Percentiles rank a stretch among this genome's conserved stretches.
Evolutionary conservation across 805 yeast genomes (phyloP).

Genomic region (Saccharomyces jurei): DNA sequence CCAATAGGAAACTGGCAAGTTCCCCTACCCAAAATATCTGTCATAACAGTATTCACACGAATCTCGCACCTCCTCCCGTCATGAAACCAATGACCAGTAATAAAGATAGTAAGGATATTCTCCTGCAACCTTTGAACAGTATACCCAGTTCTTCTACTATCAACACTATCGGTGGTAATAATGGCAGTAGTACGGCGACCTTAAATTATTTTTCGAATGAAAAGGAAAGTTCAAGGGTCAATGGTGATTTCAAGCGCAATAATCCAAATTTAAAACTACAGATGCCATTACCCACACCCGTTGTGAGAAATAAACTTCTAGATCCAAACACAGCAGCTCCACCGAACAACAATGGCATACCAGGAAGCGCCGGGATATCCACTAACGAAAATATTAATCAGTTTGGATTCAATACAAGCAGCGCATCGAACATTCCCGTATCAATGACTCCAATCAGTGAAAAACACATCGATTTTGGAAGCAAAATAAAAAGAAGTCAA

Average conservation of each 20-base stretch:
- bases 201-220: slow-evolving; percentile 2
- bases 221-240: slow-evolving; percentile 22
- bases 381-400: slow-evolving; percentile 47
- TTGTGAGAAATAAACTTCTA: slow-evolving; percentile 25
- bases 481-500: slow-evolving; percentile 17
- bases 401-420: slow-evolving; percentile 54
- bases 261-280: slow-evolving; percentile 56
- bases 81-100: slow-evolving; percentile 27
- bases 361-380: slow-evolving; percentile 1
- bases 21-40: slow-evolving; percentile 7
- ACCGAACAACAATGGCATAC: slow-evolving; percentile 4
- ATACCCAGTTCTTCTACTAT: slow-evolving; percentile 18
- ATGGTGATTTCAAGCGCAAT: slow-evolving; percentile 33
- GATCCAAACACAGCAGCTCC: slow-evolving; percentile 13
- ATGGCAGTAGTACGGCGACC: background rate
- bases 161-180: background rate
- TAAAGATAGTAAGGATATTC: slow-evolving; percentile 19
- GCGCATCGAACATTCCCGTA: slow-evolving; percentile 42
- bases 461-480: slow-evolving; percentile 30
- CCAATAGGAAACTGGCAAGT: slow-evolving; percentile 7
- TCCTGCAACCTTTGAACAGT: slow-evolving; percentile 31
- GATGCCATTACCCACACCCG: slow-evolving; percentile 63
- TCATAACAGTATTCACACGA: slow-evolving; percentile 16
- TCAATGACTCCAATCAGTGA: slow-evolving; percentile 81
- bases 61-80: slow-evolving; percentile 33